Evolutionary conservation across 1,284 basidiomycete species (phyloP), one percentile per base, ranked within the genome.

Genomic region (Leccinum solheimii): DNA sequence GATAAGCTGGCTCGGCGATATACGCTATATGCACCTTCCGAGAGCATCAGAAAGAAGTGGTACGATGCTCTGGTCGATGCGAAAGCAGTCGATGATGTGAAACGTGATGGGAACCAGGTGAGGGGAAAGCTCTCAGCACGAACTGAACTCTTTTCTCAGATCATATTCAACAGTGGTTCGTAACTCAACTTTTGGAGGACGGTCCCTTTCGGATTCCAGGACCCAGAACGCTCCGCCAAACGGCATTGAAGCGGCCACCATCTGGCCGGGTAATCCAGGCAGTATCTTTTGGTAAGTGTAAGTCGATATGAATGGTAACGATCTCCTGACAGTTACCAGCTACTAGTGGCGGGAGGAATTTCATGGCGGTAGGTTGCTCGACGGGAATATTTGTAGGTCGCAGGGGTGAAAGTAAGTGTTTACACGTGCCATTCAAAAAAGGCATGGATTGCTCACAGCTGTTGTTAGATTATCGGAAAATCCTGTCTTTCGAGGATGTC

Each of bases 71-170:
- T 93, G 26, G 74, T 81, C 6, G 81, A 91, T 64, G 81, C 89
- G 3, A 78, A 89, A 34, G 84, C 77, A 2, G 76, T 92, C 6
- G 79, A 88, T 64, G 80, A 81, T 64, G 85, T 79, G 10, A 75
- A 83, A 57, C 84, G 85, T 64, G 91, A 92, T 58, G 81, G 79
- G 19, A 92, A 91, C 67, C 86, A 86, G 86, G 90, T 90, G 68
- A 50, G 11, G 11, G 21, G 34, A 30, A 8, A 55, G 11, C 34
- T 55, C 36, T 48, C 4, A 3, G 19, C 38, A 23, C 7, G 10
- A 45, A 34, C 16, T 8, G 14, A 48, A 36, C 14, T 7, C 23
- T 55, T 67, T 64, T 45, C 56, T 61, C 50, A 66, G 61, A 32
- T 63, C 53, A 19, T 38, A 3, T 27, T 32, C 52, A 0, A 23